Evolutionary conservation across 495 filamentous ascomycete genomes (phyloP).

Genomic region (Xylaria longipes): DNA sequence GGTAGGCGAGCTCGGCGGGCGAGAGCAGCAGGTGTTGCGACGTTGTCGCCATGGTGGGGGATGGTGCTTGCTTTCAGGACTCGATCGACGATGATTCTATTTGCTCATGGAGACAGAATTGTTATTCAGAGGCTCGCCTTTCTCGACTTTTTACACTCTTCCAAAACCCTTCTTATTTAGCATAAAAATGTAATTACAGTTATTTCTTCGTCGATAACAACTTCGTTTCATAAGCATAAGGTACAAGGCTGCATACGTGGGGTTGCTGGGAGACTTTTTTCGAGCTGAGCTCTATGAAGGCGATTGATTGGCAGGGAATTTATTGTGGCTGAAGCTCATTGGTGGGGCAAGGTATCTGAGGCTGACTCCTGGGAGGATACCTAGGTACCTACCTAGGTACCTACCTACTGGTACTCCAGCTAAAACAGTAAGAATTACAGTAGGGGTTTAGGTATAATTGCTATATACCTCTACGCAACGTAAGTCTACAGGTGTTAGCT

Average conservation of each 20-base stretch:
- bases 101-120: background rate
- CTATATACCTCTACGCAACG: too few species aligned
- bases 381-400: too few species aligned
- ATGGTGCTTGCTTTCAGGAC: background rate
- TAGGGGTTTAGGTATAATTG: too few species aligned
- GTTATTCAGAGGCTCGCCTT: background rate
- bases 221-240: background rate
- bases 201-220: background rate
- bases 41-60: slow-evolving; percentile 36
- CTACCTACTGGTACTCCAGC: too few species aligned
- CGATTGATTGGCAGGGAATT: slow-evolving; percentile 21
- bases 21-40: slow-evolving; percentile 72
- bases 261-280: slow-evolving; percentile 33
- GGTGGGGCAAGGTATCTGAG: slow-evolving; percentile 22
- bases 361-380: slow-evolving; percentile 9
- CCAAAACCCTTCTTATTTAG: background rate
- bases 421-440: too few species aligned
- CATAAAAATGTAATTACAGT: background rate
- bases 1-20: slow-evolving; percentile 94
- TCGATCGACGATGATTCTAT: background rate
- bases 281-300: slow-evolving; percentile 21
- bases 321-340: slow-evolving; percentile 32
- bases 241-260: slow-evolving; percentile 2
- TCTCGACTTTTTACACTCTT: background rate
- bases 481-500: too few species aligned